Evolutionary conservation across 169 alveolate species (phyloP), one percentile per base, ranked within the genome.

Genomic region (Eimeria praecox): DNA sequence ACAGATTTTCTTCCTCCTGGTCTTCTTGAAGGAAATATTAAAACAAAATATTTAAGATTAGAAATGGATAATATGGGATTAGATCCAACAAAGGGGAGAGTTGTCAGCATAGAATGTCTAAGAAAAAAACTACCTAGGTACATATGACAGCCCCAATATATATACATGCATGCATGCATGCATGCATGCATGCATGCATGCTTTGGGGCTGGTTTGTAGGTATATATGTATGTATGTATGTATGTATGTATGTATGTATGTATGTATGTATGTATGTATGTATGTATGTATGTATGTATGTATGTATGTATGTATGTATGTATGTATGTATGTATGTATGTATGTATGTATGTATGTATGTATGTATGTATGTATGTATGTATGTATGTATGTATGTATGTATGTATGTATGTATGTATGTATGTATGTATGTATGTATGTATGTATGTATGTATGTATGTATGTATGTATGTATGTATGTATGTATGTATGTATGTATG

Each of bases 21-120:
- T 35, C 92, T 82, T 2, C n/a, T 66, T 22, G 85, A 56, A 9
- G 92, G 86, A 54, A 33, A 40, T 30, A 66, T 80, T 35, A 89
- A 77, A 33, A 95, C 96, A 27, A 95, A 88, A 42, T 95, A 96
- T 66, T 83, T 96, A 35, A 66, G 97, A 22, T 52, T 96, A 38
- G 93, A 95, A 42, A 96, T 96, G 97, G 97, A 96, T 66, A 96
- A 46, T 16, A 54, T 95, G 46, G 97, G 97, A 5, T 95, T 96
- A 97, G 97, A 96, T 35, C 97, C 97, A 33, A 95, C 85, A 90
- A 95, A 94, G 42, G 97, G 97, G 42, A 83, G 94, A 22, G 93
- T 96, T 16, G 95, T 95, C 85, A 92, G 95, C 71, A 95, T 96
- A 18, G 96, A 78, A 14, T 62, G 93, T 62, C 77, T 96, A 38